Evolutionary conservation across 169 alveolate species (phyloP).

Genomic region (Fabrea salina): DNA sequence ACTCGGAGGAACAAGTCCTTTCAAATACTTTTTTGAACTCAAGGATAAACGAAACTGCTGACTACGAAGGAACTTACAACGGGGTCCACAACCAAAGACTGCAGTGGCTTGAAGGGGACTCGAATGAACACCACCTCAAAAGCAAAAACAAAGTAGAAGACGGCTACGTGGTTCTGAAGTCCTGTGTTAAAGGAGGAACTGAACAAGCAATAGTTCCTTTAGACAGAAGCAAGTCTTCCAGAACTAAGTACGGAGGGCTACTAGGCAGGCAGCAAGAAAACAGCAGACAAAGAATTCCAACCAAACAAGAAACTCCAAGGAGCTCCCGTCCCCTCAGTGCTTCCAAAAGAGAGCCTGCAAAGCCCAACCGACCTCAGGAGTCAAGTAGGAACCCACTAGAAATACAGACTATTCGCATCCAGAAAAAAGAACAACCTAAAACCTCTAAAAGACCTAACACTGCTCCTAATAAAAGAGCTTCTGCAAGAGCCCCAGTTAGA

Average conservation of each 20-base stretch:
- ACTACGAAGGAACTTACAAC: neutral
- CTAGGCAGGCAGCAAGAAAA: too few relatives aligned
- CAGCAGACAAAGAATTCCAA: too few relatives aligned
- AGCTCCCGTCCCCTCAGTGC: too few relatives aligned
- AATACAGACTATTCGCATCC: too few relatives aligned
- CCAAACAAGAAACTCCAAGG: too few relatives aligned
- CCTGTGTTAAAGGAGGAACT: constrained; percentile 23
- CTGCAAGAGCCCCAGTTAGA: too few relatives aligned
- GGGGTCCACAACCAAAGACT: neutral
- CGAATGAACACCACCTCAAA: neutral
- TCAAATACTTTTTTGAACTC: constrained; percentile 79
- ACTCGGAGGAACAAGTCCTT: constrained; percentile 66
- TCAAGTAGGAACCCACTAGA: too few relatives aligned
- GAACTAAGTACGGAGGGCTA: too few relatives aligned
- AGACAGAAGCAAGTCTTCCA: too few relatives aligned
- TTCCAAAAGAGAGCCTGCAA: too few relatives aligned
- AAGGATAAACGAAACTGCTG: constrained; percentile 34
- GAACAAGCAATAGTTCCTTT: constrained; percentile 16
- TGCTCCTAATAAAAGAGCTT: constrained; percentile 20
- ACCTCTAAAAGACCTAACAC: constrained; percentile 11
- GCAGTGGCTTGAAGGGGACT: neutral
- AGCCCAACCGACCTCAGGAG: too few relatives aligned
- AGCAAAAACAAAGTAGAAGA: constrained; percentile 15
- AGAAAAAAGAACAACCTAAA: too few relatives aligned
- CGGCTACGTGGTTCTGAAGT: neutral